Base-by-base conservation (phyloP, 2,329 filamentous ascomycete genomes). In the Pezicula neosporulosa region DNA sequence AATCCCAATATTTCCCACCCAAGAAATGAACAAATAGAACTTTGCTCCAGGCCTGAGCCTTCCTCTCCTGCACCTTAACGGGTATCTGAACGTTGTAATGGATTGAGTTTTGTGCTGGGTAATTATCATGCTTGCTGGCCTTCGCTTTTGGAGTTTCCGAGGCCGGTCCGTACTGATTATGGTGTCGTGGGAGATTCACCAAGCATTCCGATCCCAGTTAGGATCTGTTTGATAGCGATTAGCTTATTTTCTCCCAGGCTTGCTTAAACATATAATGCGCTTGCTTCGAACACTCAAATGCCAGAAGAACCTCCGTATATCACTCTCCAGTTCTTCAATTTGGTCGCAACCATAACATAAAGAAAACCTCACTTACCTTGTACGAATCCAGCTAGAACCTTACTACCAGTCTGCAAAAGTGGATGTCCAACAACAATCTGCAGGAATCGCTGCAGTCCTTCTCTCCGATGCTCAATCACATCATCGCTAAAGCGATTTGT, bases 351-450 rank as follows among this genome's bases (percentile, higher is more conserved):
- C 46, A 51, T 38, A 27, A 18, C 41, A 44, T 42, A 33, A 47
- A 47, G 12, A 49, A 30, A 39, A 46, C 15, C n/a, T 19, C 56
- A 72, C 80, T 64, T 67, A 96, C 92, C 94, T 75, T 99, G 94
- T 66, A 99, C 92, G 76, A 97, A 99, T 28, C 90, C 89, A 12
- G 92, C 93, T 63, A 99, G 73, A 52, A 99, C 94, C 74, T 97
- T 96, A 72, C 91, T 97, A 48, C 94, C 94, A 28, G 94, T 99
- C 81, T 99, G 94, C 72, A 99, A 73, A 64, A 99, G 77, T 62
- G 94, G 94, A 71, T 99, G 94, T 0, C 94, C 93, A 1, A 96
- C 94, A 10, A 99, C 94, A 67, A 97, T 97, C 81, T 94, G 92
- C 68, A 99, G 73, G 69, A 99, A 99, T 68, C 95, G 85, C 76